Evolutionary conservation across 257 asterid genomes (phyloP), one percentile per base, ranked within the genome.

Genomic region (Coffea eugenioides): DNA sequence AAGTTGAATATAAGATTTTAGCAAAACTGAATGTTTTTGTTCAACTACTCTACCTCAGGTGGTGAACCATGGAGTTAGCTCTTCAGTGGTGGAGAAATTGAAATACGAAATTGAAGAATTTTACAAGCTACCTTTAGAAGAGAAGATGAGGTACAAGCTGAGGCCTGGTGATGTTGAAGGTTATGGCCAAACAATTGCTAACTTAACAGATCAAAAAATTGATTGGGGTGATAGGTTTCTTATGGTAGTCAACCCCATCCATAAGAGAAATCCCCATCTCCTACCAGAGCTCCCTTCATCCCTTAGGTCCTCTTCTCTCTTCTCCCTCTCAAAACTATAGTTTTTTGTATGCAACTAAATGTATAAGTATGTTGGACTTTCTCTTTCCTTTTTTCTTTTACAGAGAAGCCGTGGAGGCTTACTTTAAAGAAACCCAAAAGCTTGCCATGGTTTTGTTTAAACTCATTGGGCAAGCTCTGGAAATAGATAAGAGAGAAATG

Each of bases 171-270:
- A 86, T 4, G 51, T 83, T 5, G 94, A 93, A 82, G 97, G 98
- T 8, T 90, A 90, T 78, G 97, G 92, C 0, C 89, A 87, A 54
- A 75, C 80, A 10, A 2, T 82, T 10, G 8, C 87, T 27, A 43
- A 56, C 13, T 71, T 84, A 10, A 62, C 77, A 3, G 91, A 84
- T 73, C 83, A 87, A 20, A 86, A 90, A 31, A 77, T 79, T 52
- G 98, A 93, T 21, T 90, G 92, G 91, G 94, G 87, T 2, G 96
- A 93, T 43, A 81, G 92, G 74, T 84, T 93, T 78, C 90, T 84
- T 84, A 82, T 92, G 90, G 80, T 83, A 45, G 84, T 89, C 27
- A 90, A 87, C 66, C 96, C 98, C 2, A 64, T 81, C 16, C 51
- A 59, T 13, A 65, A 80, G 71, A 83, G 96, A 57, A 90, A 89